Percentiles rank a stretch among this genome's conserved stretches.
Conservation (phyloP, 352 stramenopile species). For the Pythium plurisporium region DNA sequence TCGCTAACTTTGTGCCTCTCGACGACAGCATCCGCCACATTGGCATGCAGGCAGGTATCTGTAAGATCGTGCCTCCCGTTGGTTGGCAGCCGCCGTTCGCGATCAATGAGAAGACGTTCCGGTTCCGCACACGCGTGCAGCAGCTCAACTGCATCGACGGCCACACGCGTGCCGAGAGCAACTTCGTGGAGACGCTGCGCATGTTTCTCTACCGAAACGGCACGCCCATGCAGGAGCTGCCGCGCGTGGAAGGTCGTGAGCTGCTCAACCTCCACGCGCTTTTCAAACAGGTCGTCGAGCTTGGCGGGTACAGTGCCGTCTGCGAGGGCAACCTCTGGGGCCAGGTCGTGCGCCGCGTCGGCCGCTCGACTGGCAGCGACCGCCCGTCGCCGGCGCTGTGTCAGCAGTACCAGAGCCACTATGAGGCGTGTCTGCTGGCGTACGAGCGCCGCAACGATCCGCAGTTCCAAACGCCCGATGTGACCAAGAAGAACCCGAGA, state of each 20-base stretch:
- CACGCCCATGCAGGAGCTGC: conserved; percentile 73
- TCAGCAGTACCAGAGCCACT: conserved; percentile 44
- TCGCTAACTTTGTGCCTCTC: not conserved
- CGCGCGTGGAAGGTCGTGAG: conserved; percentile 57
- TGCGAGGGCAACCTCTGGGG: conserved; percentile 34
- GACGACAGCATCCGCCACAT: conserved; percentile 78
- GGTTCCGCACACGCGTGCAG: conserved; percentile 95
- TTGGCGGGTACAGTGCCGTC: conserved; percentile 51
- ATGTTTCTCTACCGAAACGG: conserved; percentile 81
- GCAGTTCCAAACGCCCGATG: conserved; percentile 29
- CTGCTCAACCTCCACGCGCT: conserved; percentile 65
- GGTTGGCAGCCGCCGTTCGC: conserved; percentile 91
- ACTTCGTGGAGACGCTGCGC: conserved; percentile 75
- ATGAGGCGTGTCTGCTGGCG: conserved; percentile 42
- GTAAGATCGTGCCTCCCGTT: conserved; percentile 96
- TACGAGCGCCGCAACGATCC: conserved; percentile 43
- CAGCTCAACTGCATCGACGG: conserved; percentile 91
- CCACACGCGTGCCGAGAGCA: conserved; percentile 68
- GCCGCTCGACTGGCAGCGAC: conserved; percentile 44
- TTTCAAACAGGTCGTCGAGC: conserved; percentile 54
- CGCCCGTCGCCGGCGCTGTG: conserved; percentile 48
- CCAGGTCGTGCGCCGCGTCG: conserved; percentile 59
- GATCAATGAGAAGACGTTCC: conserved; percentile 81
- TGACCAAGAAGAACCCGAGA: conserved; percentile 18
- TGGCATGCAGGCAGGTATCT: conserved; percentile 94